Evolutionary conservation across 2,329 filamentous ascomycete genomes (phyloP), one percentile per base, ranked within the genome.

Genomic region (Alternaria arborescens): DNA sequence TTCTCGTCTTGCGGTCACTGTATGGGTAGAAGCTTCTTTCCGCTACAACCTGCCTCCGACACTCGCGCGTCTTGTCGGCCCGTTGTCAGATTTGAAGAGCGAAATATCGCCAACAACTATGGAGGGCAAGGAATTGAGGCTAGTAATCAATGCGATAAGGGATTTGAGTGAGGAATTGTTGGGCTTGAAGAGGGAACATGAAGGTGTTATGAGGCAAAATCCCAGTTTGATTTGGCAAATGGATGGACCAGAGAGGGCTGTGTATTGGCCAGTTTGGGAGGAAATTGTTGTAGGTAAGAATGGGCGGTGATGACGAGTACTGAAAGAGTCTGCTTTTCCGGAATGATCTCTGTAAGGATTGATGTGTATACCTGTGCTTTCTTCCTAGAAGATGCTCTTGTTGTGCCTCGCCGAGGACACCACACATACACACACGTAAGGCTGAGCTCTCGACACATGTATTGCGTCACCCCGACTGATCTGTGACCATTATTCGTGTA

Each of bases 21-120:
- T 68, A 3, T 77, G 74, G 74, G 71, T 73, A 28, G 74, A 77
- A 62, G 73, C 74, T 8, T 77, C 74, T 0, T 76, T 71, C 61
- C 68, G 71, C 1, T 76, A 74, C 38, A 69, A 62, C 32, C 55
- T 77, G 1, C 72, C 74, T 4, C 74, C 74, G 0, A 76, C 73
- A 14, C 61, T 77, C 10, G 71, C 69, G 1, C 71, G 73, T 3
- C 67, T 77, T 3, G 59, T 76, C 2, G 73, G 72, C 0, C 64
- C 74, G 4, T 47, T 77, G 8, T 55, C 64, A 1, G 58, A 57
- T 14, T 34, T 73, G 7, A 72, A 71, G 43, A 38, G 53, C 1
- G 64, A 65, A 22, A 62, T 75, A 14, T 65, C 70, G 1, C 68
- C 71, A 2, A 65, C 65, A 4, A 75, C 68, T 1, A 50, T 65